Percentiles rank a stretch among this genome's conserved stretches.
These are phyloP conservation scores for Caloboletus inedulis DNA, from an alignment of 1,284 basidiomycete species.

Conservation along the genomic window DNA sequence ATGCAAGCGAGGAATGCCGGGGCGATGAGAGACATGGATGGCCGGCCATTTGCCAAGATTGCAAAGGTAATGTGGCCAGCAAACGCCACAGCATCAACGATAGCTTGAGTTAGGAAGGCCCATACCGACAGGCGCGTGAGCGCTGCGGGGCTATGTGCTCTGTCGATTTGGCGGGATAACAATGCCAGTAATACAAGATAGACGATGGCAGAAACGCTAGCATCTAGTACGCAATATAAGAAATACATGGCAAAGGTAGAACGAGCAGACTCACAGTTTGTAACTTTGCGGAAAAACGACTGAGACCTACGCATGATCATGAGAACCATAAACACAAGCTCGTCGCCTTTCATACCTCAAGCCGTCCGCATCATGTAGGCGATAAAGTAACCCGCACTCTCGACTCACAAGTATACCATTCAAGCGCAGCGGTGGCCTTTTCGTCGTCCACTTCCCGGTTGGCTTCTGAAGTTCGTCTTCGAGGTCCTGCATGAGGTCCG, in stretches of 20 bases:
- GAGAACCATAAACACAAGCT: slow-evolving; percentile 1
- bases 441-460: slow-evolving; percentile 61
- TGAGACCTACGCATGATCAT: slow-evolving; percentile 41
- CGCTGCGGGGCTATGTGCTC: slow-evolving; percentile 74
- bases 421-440: slow-evolving; percentile 53
- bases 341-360: slow-evolving; percentile 46
- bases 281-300: slow-evolving; percentile 77
- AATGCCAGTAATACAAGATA: slow-evolving; percentile 68
- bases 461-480: slow-evolving; percentile 71
- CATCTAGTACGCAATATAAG: slow-evolving; percentile 48
- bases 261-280: slow-evolving; percentile 59
- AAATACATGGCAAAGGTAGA: not conserved
- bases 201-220: slow-evolving; percentile 61
- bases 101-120: slow-evolving; percentile 74
- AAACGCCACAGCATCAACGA: slow-evolving; percentile 79
- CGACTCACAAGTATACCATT: slow-evolving; percentile 69
- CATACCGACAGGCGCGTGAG: slow-evolving; percentile 77
- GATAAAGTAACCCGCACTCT: slow-evolving; percentile 73
- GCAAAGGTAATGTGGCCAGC: slow-evolving; percentile 84
- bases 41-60: slow-evolving; percentile 74
- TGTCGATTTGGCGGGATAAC: slow-evolving; percentile 69
- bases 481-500: slow-evolving; percentile 57
- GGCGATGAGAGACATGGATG: slow-evolving; percentile 74
- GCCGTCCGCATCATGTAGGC: slow-evolving; percentile 63
- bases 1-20: slow-evolving; percentile 78